Evolutionary conservation across 148 eudicot species (phyloP).

Genomic region (Amaranthus cruentus): DNA sequence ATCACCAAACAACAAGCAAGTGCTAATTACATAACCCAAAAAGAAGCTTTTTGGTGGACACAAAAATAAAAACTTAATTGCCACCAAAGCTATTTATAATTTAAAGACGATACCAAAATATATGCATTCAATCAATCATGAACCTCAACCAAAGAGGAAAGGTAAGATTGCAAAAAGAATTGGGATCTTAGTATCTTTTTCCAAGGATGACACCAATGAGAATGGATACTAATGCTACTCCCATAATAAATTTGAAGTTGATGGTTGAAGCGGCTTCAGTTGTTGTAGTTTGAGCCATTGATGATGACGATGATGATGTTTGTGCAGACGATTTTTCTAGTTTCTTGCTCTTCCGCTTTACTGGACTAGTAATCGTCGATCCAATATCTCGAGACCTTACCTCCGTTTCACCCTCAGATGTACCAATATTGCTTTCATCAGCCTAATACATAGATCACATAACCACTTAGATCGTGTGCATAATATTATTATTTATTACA

Average conservation of each 20-base stretch:
- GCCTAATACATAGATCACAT: conserved; percentile 29
- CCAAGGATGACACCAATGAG: conserved; percentile 81
- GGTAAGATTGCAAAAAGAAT: neutral
- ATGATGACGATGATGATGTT: conserved; percentile 30
- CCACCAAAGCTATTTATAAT: conserved; percentile 20
- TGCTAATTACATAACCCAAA: conserved; percentile 11
- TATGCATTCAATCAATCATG: conserved; percentile 5
- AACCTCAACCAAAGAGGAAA: conserved; percentile 1
- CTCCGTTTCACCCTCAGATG: conserved; percentile 35
- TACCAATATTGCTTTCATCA: conserved; percentile 23
- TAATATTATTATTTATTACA: too few relatives aligned
- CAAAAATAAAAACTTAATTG: conserved; percentile 9
- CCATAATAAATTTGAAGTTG: conserved; percentile 58
- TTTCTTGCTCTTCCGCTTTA: conserved; percentile 67
- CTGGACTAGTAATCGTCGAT: conserved; percentile 41
- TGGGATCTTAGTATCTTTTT: conserved; percentile 49
- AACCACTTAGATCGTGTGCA: neutral
- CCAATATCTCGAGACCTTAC: conserved; percentile 72
- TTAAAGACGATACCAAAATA: neutral
- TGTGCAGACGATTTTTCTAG: conserved; percentile 45
- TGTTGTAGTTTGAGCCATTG: conserved; percentile 32
- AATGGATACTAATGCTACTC: conserved; percentile 76
- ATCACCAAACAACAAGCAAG: conserved; percentile 10
- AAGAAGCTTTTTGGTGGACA: conserved; percentile 15
- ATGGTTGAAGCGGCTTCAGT: conserved; percentile 39